Evolutionary conservation across 768 basidiomycete species (phyloP).

Genomic region (Dioszegia hungarica): DNA sequence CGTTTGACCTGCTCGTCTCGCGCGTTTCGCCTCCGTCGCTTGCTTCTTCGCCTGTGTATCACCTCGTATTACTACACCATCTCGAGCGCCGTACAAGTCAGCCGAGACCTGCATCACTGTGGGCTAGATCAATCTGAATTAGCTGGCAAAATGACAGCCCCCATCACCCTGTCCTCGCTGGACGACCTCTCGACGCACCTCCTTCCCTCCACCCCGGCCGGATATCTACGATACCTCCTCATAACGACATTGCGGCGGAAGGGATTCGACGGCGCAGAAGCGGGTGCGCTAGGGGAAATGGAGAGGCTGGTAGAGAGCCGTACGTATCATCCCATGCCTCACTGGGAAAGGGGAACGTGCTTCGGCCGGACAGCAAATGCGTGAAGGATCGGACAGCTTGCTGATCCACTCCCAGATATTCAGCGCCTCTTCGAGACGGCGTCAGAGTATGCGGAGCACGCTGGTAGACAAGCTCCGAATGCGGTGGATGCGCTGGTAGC

Average conservation of each 20-base stretch:
- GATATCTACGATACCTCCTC: constrained; percentile 23
- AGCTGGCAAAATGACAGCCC: background rate
- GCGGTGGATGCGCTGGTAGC: constrained; percentile 9
- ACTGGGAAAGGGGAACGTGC: background rate
- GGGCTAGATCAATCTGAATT: no score
- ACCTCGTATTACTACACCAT: no score
- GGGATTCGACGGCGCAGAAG: constrained; percentile 37
- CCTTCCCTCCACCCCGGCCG: constrained; percentile 13
- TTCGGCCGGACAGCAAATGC: no score
- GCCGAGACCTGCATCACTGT: no score
- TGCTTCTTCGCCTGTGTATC: no score
- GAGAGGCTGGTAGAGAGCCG: constrained; percentile 32
- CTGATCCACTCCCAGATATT: constrained; percentile 8
- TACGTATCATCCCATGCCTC: constrained; percentile 1
- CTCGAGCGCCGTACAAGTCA: no score
- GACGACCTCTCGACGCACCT: constrained; percentile 9
- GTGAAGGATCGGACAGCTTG: no score
- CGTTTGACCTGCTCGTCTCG: no score
- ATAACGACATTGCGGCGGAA: constrained; percentile 18
- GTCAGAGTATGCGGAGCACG: constrained; percentile 2
- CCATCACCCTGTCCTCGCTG: background rate
- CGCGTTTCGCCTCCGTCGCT: no score
- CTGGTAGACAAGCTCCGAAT: constrained; percentile 3
- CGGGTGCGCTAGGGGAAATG: constrained; percentile 35
- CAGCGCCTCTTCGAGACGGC: constrained; percentile 13